phyloP scores from a whole-genome alignment of 2,329 filamentous ascomycete genomes.

The Aspergillus cejpii region DNA sequence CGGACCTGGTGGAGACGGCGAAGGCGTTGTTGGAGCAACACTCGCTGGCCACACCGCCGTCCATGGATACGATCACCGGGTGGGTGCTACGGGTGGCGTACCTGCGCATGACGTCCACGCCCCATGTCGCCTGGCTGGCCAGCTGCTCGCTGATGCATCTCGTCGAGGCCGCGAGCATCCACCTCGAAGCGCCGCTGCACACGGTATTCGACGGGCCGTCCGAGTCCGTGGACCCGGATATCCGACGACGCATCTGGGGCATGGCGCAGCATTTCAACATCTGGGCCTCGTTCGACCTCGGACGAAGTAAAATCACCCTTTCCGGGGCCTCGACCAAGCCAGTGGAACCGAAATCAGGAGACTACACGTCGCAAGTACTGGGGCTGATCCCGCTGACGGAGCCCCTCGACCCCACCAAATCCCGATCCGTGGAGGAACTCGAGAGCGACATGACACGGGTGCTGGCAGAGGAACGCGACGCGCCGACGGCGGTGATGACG shows the following conservation, averaged over 20 bases:
- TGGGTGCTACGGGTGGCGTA: conserved; percentile 51
- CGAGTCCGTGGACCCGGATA: conserved; percentile 24
- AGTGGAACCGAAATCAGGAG: conserved; percentile 36
- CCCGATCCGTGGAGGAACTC: conserved; percentile 37
- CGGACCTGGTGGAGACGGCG: conserved; percentile 43
- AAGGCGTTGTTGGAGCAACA: conserved; percentile 40
- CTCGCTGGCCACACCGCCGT: conserved; percentile 16
- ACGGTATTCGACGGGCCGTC: not conserved
- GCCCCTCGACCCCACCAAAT: conserved; percentile 46
- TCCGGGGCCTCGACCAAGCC: conserved; percentile 41
- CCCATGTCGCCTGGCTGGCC: conserved; percentile 49
- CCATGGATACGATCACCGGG: conserved; percentile 22
- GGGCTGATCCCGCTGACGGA: conserved; percentile 47
- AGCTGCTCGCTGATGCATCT: conserved; percentile 54
- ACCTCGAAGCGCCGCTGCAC: conserved; percentile 15
- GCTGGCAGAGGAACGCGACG: conserved; percentile 34
- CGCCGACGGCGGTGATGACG: conserved; percentile 41
- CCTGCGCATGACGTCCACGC: conserved; percentile 47
- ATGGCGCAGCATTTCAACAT: conserved; percentile 51
- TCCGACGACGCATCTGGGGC: conserved; percentile 40
- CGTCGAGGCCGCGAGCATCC: conserved; percentile 45
- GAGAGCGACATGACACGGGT: conserved; percentile 38
- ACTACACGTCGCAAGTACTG: conserved; percentile 44
- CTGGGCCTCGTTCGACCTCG: conserved; percentile 54
- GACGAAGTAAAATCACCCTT: conserved; percentile 45